Evolutionary conservation across 1,284 basidiomycete species (phyloP).

Genomic region (Leucoagaricus sp.): DNA sequence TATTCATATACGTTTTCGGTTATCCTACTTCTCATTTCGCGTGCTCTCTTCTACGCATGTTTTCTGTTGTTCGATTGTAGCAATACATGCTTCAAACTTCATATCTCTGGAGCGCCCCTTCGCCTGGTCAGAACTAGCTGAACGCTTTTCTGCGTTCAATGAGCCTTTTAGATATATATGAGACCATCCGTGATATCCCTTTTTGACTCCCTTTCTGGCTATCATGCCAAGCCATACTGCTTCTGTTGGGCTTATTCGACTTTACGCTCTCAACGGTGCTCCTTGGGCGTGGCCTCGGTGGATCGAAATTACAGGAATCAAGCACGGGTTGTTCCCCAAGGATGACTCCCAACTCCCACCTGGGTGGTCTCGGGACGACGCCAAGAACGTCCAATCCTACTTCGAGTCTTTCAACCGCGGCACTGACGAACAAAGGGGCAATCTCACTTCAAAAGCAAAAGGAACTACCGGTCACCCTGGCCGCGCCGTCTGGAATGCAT

Average conservation of each 20-base stretch:
- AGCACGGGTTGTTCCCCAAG: conserved; percentile 24
- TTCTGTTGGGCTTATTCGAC: conserved; percentile 18
- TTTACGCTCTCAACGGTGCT: conserved; percentile 11
- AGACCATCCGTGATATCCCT: no score
- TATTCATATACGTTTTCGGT: no score
- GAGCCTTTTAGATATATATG: no score
- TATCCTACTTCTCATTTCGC: no score
- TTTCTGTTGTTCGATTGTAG: no score
- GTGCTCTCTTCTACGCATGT: no score
- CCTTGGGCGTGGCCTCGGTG: conserved; percentile 26
- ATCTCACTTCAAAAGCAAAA: conserved; percentile 18
- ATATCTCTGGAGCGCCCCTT: no score
- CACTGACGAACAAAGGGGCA: conserved; percentile 15
- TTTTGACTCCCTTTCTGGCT: no score
- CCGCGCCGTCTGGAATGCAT: conserved; percentile 20
- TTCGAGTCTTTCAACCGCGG: conserved; percentile 20
- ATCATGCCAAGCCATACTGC: conserved; percentile 22
- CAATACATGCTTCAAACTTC: no score
- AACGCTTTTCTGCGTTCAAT: no score
- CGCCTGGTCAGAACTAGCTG: no score
- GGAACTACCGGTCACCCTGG: conserved; percentile 20
- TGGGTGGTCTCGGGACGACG: conserved; percentile 18
- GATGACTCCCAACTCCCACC: conserved; percentile 21
- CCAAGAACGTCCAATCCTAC: conserved; percentile 20
- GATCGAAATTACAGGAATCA: conserved; percentile 25